These are phyloP conservation scores for Podaxis sp. DNA, from an alignment of 768 basidiomycete species.

Conservation along the genomic window DNA sequence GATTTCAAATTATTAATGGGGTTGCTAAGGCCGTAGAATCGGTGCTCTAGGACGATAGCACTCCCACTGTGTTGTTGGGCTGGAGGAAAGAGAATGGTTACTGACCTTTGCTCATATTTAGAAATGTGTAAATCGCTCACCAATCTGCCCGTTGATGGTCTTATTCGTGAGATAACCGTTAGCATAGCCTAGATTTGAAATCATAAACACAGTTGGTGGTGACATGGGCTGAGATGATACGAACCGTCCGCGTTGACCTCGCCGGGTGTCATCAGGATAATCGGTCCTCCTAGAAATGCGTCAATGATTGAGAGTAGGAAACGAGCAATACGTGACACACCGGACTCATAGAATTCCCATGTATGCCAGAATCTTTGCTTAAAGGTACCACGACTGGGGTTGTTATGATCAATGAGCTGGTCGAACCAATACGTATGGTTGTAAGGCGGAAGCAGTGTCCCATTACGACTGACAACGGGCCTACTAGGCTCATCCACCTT, in stretches of 20 bases:
- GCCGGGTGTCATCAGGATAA: slow-evolving; percentile 64
- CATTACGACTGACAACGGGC: slow-evolving; percentile 39
- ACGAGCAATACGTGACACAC: slow-evolving; percentile 20
- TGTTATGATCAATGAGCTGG: slow-evolving; percentile 50
- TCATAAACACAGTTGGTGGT: background rate
- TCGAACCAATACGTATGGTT: slow-evolving; percentile 51
- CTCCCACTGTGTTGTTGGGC: slow-evolving; percentile 64
- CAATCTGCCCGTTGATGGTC: slow-evolving; percentile 59
- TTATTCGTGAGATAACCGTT: slow-evolving; percentile 57
- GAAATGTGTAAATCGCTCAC: slow-evolving; percentile 15
- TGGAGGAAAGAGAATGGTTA: slow-evolving; percentile 9
- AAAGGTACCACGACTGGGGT: slow-evolving; percentile 67
- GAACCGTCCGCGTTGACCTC: slow-evolving; percentile 53
- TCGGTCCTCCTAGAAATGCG: slow-evolving; percentile 43
- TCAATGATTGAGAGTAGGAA: background rate
- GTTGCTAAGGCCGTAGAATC: slow-evolving; percentile 76
- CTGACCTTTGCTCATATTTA: background rate
- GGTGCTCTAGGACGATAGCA: slow-evolving; percentile 63
- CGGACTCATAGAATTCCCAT: slow-evolving; percentile 59
- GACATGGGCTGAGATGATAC: slow-evolving; percentile 8
- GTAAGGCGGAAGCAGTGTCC: slow-evolving; percentile 39
- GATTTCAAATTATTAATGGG: slow-evolving; percentile 57
- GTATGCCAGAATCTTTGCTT: slow-evolving; percentile 71
- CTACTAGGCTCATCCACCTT: slow-evolving; percentile 19
- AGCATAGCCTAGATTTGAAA: slow-evolving; percentile 27